Evolutionary conservation across 2,329 filamentous ascomycete species (phyloP).

Genomic region (Diaporthe longicolla): DNA sequence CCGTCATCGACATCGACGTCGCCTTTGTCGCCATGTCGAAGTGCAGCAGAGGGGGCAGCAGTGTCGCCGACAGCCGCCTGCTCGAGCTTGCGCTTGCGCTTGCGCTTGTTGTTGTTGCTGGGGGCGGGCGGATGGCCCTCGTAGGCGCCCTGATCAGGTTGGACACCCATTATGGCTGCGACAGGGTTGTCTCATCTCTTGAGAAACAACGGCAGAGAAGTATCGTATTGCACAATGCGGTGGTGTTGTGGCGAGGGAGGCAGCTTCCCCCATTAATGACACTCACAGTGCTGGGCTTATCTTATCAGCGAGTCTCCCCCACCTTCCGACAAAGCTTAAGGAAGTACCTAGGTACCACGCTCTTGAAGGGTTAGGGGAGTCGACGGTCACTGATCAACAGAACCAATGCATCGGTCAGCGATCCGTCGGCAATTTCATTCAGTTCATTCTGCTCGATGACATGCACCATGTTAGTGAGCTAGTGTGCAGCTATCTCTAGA

Average conservation of each 20-base stretch:
- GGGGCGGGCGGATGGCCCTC: background rate
- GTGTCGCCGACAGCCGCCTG: too few species aligned
- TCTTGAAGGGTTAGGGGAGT: constrained; percentile 10
- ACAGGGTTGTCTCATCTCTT: background rate
- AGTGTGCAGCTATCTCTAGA: background rate
- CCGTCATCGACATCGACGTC: background rate
- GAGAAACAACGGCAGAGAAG: background rate
- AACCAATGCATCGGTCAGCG: background rate
- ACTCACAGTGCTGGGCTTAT: constrained; percentile 6
- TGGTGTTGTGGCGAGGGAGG: background rate
- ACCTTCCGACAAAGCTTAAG: too few species aligned
- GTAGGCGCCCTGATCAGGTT: constrained; percentile 30
- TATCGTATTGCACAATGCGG: background rate
- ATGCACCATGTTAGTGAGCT: background rate
- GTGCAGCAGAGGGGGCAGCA: background rate
- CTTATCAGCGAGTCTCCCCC: background rate
- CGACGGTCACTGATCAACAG: background rate
- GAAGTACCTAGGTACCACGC: background rate
- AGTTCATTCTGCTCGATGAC: background rate
- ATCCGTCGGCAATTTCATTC: background rate
- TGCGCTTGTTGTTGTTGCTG: constrained; percentile 11
- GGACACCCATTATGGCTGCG: constrained; percentile 24
- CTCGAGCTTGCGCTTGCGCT: constrained; percentile 18
- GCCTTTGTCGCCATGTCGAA: too few species aligned
- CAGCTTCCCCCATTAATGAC: background rate